Evolutionary conservation across 768 basidiomycete species (phyloP).

Genomic region (Heimioporus sp.): DNA sequence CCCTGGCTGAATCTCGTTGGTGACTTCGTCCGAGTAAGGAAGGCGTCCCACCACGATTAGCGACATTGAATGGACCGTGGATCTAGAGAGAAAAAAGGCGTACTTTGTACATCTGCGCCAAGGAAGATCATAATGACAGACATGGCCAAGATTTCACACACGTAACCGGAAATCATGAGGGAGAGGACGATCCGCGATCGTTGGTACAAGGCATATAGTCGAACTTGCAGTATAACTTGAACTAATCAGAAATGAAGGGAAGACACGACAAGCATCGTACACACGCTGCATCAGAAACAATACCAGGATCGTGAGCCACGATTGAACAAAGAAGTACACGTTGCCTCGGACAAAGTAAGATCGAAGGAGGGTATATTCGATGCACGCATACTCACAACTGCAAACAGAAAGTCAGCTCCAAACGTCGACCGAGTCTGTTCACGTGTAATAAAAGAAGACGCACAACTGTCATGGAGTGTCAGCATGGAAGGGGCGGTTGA

Average conservation of each 20-base stretch:
- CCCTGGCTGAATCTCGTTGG: slow-evolving; percentile 6
- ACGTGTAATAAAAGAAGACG: not conserved
- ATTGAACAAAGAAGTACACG: not conserved
- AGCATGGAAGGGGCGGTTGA: not conserved
- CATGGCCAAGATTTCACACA: slow-evolving; percentile 9
- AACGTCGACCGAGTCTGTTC: not conserved
- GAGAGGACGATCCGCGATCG: slow-evolving; percentile 4
- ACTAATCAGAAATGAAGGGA: not conserved
- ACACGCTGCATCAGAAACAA: slow-evolving; percentile 4
- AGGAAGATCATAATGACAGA: slow-evolving; percentile 3
- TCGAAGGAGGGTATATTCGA: not conserved
- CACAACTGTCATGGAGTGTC: slow-evolving; percentile 13
- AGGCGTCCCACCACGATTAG: not conserved
- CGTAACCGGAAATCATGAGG: slow-evolving; percentile 2
- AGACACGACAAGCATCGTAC: not conserved
- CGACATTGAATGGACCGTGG: not conserved
- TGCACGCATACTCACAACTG: slow-evolving; percentile 14
- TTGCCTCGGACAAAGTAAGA: slow-evolving; percentile 9
- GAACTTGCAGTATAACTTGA: slow-evolving; percentile 13
- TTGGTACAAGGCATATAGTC: slow-evolving; percentile 10
- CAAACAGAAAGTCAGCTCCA: not conserved
- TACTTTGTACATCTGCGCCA: slow-evolving; percentile 2
- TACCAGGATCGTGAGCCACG: not conserved
- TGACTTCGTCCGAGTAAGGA: not conserved
- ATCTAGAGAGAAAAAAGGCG: not conserved